A percentile compares a stretch with the other conserved stretches of the same genome.
These are phyloP conservation scores for Proteromonas lacertae DNA, from an alignment of 352 stramenopile species.

Conservation along the genomic window DNA sequence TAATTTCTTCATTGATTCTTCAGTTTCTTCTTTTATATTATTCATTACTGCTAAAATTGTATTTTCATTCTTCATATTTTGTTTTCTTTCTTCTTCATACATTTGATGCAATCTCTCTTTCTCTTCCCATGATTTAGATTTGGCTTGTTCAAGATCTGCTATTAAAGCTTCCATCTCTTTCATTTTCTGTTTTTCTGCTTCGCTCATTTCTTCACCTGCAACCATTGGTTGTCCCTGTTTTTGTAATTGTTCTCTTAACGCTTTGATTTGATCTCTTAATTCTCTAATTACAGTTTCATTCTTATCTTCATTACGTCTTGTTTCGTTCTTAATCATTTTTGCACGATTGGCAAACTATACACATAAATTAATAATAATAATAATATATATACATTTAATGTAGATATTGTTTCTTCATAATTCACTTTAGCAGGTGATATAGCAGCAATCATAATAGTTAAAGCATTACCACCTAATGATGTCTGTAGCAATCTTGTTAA, in stretches of 20 bases:
- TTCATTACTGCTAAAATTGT: background rate
- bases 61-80: slow-evolving; percentile 24
- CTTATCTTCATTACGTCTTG: slow-evolving; percentile 57
- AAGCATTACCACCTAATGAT: slow-evolving; percentile 44
- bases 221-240: slow-evolving; percentile 23
- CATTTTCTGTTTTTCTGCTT: slow-evolving; percentile 27
- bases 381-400: no score
- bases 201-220: slow-evolving; percentile 25
- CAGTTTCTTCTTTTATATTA: no score
- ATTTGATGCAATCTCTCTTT: slow-evolving; percentile 32
- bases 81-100: slow-evolving; percentile 41
- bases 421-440: slow-evolving; percentile 60
- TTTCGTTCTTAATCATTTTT: slow-evolving; percentile 50
- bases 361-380: slow-evolving; percentile 23
- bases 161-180: slow-evolving; percentile 34
- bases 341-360: slow-evolving; percentile 58
- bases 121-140: slow-evolving; percentile 48
- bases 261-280: slow-evolving; percentile 52
- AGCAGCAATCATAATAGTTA: slow-evolving; percentile 62
- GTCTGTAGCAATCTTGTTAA: slow-evolving; percentile 53
- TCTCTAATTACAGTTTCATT: slow-evolving; percentile 55
- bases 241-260: slow-evolving; percentile 33
- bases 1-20: background rate
- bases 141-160: slow-evolving; percentile 33
- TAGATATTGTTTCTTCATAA: slow-evolving; percentile 30